These are phyloP conservation scores for Pestalotiopsis sp. DNA, from an alignment of 2,329 filamentous ascomycete species.

Conservation along the genomic window DNA sequence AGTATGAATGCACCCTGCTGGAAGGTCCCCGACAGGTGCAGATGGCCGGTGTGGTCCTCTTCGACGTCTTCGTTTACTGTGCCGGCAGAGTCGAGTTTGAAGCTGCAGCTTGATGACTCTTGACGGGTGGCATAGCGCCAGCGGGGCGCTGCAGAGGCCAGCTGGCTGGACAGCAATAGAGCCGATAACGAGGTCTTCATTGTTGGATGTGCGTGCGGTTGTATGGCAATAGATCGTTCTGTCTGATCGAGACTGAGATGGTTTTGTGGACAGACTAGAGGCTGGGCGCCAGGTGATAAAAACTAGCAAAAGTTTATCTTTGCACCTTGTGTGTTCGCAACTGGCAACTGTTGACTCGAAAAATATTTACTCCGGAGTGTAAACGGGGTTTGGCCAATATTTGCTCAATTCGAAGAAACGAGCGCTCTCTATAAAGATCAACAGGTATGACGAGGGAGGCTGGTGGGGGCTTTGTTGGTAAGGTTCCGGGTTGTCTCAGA, in stretches of 20 bases:
- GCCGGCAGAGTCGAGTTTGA: slow-evolving; percentile 29
- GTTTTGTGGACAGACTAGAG: too few species aligned
- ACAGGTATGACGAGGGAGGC: background rate
- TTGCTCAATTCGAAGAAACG: background rate
- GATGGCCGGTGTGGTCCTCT: slow-evolving; percentile 27
- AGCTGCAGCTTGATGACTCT: slow-evolving; percentile 25
- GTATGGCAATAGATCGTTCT: too few species aligned
- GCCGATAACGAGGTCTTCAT: slow-evolving; percentile 4
- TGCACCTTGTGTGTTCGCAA: too few species aligned
- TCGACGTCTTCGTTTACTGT: slow-evolving; percentile 24
- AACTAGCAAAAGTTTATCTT: too few species aligned
- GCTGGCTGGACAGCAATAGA: background rate
- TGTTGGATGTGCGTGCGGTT: background rate
- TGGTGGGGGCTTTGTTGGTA: background rate
- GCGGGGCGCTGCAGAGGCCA: background rate
- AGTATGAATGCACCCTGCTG: slow-evolving; percentile 31
- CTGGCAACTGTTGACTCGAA: too few species aligned
- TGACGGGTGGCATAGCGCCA: background rate
- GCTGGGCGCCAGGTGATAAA: too few species aligned
- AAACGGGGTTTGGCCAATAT: background rate
- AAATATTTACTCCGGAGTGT: too few species aligned
- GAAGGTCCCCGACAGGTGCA: slow-evolving; percentile 28
- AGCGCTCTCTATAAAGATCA: background rate
- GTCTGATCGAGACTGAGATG: too few species aligned
- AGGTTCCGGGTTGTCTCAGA: background rate